phyloP scores from a whole-genome alignment of 495 filamentous ascomycete species.

The Pyrenula aspistea region DNA sequence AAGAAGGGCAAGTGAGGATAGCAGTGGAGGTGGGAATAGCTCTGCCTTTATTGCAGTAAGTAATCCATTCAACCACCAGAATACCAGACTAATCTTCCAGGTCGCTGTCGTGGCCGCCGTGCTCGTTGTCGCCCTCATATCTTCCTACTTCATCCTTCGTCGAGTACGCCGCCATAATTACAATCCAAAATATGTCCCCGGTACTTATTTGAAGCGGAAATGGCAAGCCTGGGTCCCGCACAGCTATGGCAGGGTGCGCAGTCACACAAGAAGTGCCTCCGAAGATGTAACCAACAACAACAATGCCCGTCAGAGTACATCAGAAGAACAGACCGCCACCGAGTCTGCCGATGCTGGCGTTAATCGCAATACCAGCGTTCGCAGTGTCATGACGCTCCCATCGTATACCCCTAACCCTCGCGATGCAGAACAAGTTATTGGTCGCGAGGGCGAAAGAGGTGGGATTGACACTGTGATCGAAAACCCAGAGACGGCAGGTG shows the following conservation, averaged over 20 bases:
- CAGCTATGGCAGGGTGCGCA: background rate
- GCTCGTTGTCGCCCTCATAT: slow-evolving; percentile 24
- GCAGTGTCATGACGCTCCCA: slow-evolving; percentile 86
- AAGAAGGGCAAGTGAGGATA: background rate
- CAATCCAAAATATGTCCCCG: slow-evolving; percentile 47
- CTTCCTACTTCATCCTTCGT: slow-evolving; percentile 34
- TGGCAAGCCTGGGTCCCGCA: slow-evolving; percentile 48
- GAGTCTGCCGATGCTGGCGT: slow-evolving; percentile 29
- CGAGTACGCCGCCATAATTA: slow-evolving; percentile 33
- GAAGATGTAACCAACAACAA: background rate
- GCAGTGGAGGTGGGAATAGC: background rate
- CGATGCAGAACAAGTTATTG: slow-evolving; percentile 74
- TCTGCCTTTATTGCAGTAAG: slow-evolving; percentile 13
- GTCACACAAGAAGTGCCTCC: background rate
- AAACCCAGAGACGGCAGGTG: slow-evolving; percentile 57
- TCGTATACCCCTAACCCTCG: slow-evolving; percentile 59
- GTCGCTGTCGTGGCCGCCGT: slow-evolving; percentile 23
- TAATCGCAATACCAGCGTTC: slow-evolving; percentile 73
- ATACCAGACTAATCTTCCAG: slow-evolving; percentile 11
- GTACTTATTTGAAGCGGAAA: slow-evolving; percentile 40
- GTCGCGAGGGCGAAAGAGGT: slow-evolving; percentile 78
- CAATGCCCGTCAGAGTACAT: background rate
- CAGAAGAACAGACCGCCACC: slow-evolving; percentile 1
- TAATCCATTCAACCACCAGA: background rate
- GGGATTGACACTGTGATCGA: slow-evolving; percentile 91